phyloP scores from a whole-genome alignment of 352 stramenopile species.

The Saprolegnia diclina region DNA sequence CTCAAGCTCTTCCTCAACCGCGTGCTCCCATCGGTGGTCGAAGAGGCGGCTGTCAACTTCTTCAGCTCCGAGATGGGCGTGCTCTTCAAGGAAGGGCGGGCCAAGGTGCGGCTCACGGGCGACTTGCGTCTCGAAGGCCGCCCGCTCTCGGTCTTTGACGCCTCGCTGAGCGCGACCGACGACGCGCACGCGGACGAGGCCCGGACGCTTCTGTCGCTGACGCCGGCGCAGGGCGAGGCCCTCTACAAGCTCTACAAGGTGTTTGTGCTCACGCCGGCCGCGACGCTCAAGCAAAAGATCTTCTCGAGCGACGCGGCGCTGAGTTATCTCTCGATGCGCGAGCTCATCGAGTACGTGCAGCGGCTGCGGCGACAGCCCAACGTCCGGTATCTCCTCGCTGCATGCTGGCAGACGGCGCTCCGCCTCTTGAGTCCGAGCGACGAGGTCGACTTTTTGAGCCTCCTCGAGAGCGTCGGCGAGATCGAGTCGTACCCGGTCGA shows the following conservation, averaged over 20 bases:
- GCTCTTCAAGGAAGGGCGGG: conserved; percentile 46
- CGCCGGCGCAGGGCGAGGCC: conserved; percentile 42
- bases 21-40: conserved; percentile 54
- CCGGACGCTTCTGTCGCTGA: conserved; percentile 45
- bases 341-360: conserved; percentile 58
- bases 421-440: conserved; percentile 33
- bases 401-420: conserved; percentile 54
- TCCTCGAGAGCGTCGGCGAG: conserved; percentile 39
- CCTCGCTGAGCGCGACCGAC: conserved; percentile 33
- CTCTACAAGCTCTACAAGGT: conserved; percentile 48
- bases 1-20: conserved; percentile 80
- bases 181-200: conserved; percentile 33
- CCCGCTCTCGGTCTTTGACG: conserved; percentile 53
- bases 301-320: conserved; percentile 41
- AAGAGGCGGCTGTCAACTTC: conserved; percentile 48
- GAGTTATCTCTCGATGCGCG: conserved; percentile 49
- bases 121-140: conserved; percentile 60
- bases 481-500: conserved; percentile 65
- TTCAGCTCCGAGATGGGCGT: conserved; percentile 58
- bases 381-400: conserved; percentile 38
- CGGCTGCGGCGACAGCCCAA: conserved; percentile 48
- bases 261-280: conserved; percentile 26
- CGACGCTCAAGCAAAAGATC: conserved; percentile 43
- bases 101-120: conserved; percentile 51
- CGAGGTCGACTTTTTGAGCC: conserved; percentile 9